Percentiles rank a stretch among this genome's conserved stretches.
Conservation (phyloP, 129 eudicot genomes). For the Deinandra increscens region DNA sequence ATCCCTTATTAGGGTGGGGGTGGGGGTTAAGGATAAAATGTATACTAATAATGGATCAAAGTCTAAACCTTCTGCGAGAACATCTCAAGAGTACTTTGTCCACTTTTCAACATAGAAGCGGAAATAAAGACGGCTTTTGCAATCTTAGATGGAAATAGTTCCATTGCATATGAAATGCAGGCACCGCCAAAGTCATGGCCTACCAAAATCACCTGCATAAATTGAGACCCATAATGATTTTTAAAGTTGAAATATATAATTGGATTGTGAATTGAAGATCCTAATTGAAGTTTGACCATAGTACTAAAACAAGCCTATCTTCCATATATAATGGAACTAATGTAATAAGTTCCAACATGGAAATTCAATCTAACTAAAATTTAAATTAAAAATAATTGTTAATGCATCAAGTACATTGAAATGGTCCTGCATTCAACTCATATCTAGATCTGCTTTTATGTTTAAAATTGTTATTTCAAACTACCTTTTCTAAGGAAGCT, state of each 20-base stretch:
- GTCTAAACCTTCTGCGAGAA: constrained; percentile 78
- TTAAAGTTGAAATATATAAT: background rate
- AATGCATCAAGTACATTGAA: constrained; percentile 17
- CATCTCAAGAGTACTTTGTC: constrained; percentile 88
- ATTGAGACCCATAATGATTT: background rate
- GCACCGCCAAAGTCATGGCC: constrained; percentile 99
- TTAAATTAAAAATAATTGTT: background rate
- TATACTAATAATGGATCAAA: background rate
- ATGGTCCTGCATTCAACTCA: constrained; percentile 18
- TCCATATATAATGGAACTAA: background rate
- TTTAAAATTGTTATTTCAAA: background rate
- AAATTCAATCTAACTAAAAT: background rate
- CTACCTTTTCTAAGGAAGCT: background rate
- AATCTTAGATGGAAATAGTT: constrained; percentile 61
- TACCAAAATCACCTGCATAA: constrained; percentile 80
- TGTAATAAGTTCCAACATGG: background rate
- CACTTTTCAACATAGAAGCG: constrained; percentile 80
- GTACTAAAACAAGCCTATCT: background rate
- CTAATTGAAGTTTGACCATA: background rate
- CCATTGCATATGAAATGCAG: constrained; percentile 91
- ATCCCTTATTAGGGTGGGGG: background rate
- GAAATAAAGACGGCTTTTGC: constrained; percentile 81
- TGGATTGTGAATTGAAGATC: constrained; percentile 1
- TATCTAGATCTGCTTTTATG: constrained; percentile 13
- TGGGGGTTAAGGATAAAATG: background rate